These are phyloP conservation scores for Didymella sp. DNA, from an alignment of 2,329 filamentous ascomycete genomes.

Conservation along the genomic window DNA sequence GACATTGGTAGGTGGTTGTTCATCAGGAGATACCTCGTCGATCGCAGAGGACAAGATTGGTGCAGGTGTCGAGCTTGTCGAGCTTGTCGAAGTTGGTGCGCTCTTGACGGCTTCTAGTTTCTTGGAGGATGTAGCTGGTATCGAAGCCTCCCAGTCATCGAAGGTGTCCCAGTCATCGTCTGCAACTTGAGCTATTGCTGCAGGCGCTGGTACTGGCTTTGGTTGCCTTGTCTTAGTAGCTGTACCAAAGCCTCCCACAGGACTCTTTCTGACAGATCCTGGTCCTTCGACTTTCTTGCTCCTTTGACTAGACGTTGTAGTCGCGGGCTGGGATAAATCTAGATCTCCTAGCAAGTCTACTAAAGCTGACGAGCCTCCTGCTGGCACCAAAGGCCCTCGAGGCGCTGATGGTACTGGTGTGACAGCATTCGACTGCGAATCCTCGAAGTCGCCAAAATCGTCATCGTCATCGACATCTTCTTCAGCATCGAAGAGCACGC, in stretches of 20 bases:
- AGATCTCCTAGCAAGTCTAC: constrained; percentile 40
- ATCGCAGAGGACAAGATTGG: constrained; percentile 33
- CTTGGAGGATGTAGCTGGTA: constrained; percentile 25
- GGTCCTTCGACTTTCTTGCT: neutral
- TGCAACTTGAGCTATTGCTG: constrained; percentile 12
- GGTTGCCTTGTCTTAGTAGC: constrained; percentile 15
- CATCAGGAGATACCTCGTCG: constrained; percentile 35
- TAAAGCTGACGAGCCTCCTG: constrained; percentile 19
- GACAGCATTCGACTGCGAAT: constrained; percentile 19
- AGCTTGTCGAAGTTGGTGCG: neutral
- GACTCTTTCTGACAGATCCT: constrained; percentile 16
- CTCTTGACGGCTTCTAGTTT: constrained; percentile 7
- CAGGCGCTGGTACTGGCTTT: constrained; percentile 7
- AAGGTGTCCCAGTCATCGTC: constrained; percentile 58
- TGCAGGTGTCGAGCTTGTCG: constrained; percentile 15
- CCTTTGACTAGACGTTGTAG: constrained; percentile 5
- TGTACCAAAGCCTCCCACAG: constrained; percentile 25
- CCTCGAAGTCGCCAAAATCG: constrained; percentile 50
- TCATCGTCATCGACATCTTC: constrained; percentile 47
- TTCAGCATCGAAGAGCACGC: constrained; percentile 51
- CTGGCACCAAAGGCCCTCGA: neutral
- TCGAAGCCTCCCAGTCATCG: constrained; percentile 51
- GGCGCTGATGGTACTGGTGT: constrained; percentile 7
- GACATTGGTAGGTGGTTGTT: constrained; percentile 77
- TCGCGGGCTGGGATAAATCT: constrained; percentile 30